Evolutionary conservation across 345 rosid genomes (phyloP).

Genomic region (Lepidium didymum): DNA sequence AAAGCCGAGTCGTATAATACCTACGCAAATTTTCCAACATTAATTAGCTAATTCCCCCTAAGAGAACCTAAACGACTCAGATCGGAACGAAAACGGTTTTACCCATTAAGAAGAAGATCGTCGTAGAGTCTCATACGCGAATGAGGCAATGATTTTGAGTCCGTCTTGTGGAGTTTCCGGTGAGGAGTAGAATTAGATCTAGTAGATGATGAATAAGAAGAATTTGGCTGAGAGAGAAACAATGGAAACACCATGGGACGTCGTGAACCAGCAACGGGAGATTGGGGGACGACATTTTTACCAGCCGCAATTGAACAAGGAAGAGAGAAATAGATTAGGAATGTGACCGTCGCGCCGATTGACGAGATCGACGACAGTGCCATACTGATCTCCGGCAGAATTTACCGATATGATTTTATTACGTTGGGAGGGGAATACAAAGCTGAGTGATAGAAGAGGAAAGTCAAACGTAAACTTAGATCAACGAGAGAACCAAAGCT

Average conservation of each 20-base stretch:
- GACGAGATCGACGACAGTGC: constrained; percentile 13
- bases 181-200: constrained; percentile 26
- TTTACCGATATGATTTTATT: neutral
- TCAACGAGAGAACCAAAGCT: constrained; percentile 8
- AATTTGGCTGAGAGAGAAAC: constrained; percentile 40
- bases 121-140: constrained; percentile 94
- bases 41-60: no score
- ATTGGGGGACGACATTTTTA: constrained; percentile 23
- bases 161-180: constrained; percentile 56
- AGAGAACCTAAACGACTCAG: neutral
- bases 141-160: constrained; percentile 30
- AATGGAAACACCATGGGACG: constrained; percentile 78
- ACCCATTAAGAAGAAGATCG: constrained; percentile 91
- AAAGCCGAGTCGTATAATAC: constrained; percentile 81
- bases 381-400: constrained; percentile 9
- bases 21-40: constrained; percentile 18
- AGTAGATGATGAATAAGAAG: constrained; percentile 23
- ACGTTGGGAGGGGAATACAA: constrained; percentile 1
- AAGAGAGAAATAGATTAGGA: constrained; percentile 14
- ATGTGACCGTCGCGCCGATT: constrained; percentile 2
- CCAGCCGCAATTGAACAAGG: constrained; percentile 18
- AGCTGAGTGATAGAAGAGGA: neutral
- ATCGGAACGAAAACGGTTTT: neutral
- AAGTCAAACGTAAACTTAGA: neutral
- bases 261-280: constrained; percentile 20